phyloP scores from a whole-genome alignment of 2,329 filamentous ascomycete genomes.

The Diaporthe velutina region DNA sequence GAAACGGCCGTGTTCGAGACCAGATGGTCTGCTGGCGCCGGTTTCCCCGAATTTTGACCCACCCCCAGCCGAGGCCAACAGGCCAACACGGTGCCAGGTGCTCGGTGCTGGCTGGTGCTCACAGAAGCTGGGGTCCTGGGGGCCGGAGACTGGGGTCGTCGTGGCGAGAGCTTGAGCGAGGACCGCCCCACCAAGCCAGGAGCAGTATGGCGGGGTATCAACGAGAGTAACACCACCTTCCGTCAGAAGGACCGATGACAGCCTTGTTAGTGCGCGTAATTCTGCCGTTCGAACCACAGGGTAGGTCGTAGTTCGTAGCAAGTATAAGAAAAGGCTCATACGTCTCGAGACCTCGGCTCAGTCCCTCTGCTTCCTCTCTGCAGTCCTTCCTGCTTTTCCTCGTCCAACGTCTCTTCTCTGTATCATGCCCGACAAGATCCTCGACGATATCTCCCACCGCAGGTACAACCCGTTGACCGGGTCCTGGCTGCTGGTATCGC shows the following conservation, averaged over 20 bases:
- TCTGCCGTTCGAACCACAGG: not conserved
- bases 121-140: not conserved
- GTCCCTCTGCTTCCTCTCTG: not conserved
- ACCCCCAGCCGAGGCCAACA: slow-evolving; percentile 23
- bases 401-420: not conserved
- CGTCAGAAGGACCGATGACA: slow-evolving; percentile 2
- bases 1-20: not conserved
- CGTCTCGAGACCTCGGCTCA: not conserved
- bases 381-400: not conserved
- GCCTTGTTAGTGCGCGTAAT: slow-evolving; percentile 12
- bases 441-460: slow-evolving; percentile 96
- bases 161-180: slow-evolving; percentile 24
- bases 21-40: slow-evolving; percentile 7
- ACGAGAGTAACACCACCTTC: slow-evolving; percentile 29
- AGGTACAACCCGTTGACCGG: slow-evolving; percentile 93
- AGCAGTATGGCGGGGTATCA: slow-evolving; percentile 28
- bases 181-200: slow-evolving; percentile 30
- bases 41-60: slow-evolving; percentile 25
- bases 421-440: slow-evolving; percentile 79
- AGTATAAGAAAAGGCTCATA: slow-evolving; percentile 14
- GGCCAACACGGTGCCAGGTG: not conserved
- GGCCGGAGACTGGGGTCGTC: not conserved
- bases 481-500: slow-evolving; percentile 93
- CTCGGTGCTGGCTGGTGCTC: not conserved
- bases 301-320: not conserved